A percentile compares a stretch with the other conserved stretches of the same genome.
Conservation (phyloP, 148 eudicot genomes). For the Oxyria digyna region DNA sequence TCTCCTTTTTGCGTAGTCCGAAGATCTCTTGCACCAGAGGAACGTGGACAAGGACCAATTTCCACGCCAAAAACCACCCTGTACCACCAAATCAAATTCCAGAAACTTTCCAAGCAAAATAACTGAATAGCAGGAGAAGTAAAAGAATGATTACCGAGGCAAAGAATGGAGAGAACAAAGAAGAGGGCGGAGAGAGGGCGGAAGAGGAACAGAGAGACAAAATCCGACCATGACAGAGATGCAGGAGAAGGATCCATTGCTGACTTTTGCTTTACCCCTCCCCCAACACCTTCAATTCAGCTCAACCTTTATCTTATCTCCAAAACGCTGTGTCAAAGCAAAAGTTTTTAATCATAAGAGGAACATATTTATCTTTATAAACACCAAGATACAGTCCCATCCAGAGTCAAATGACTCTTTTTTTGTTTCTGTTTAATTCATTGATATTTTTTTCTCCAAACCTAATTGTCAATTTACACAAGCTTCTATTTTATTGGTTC, state of each 20-base stretch:
- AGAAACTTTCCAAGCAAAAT: background rate
- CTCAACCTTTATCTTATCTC: background rate
- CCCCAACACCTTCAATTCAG: background rate
- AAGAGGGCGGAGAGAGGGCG: slow-evolving; percentile 49
- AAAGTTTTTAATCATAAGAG: background rate
- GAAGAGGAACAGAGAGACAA: slow-evolving; percentile 27
- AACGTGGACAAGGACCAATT: slow-evolving; percentile 72
- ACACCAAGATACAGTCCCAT: too few species aligned
- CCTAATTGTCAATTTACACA: too few species aligned
- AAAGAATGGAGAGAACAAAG: slow-evolving; percentile 41
- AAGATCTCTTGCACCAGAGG: slow-evolving; percentile 82
- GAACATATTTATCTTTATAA: too few species aligned
- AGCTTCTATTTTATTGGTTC: too few species aligned
- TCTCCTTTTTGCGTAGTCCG: slow-evolving; percentile 52
- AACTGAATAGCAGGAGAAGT: background rate
- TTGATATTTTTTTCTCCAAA: too few species aligned
- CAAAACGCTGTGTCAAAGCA: background rate
- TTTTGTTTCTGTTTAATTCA: too few species aligned
- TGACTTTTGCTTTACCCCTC: background rate
- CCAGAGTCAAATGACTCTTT: too few species aligned
- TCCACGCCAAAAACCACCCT: slow-evolving; percentile 87
- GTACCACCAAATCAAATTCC: background rate
- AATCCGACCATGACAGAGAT: slow-evolving; percentile 20
- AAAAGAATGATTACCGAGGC: slow-evolving; percentile 27
- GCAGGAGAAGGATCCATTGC: background rate